These are phyloP conservation scores for Fusarium pseudocircinatum DNA, from an alignment of 2,329 filamentous ascomycete species.

Conservation along the genomic window DNA sequence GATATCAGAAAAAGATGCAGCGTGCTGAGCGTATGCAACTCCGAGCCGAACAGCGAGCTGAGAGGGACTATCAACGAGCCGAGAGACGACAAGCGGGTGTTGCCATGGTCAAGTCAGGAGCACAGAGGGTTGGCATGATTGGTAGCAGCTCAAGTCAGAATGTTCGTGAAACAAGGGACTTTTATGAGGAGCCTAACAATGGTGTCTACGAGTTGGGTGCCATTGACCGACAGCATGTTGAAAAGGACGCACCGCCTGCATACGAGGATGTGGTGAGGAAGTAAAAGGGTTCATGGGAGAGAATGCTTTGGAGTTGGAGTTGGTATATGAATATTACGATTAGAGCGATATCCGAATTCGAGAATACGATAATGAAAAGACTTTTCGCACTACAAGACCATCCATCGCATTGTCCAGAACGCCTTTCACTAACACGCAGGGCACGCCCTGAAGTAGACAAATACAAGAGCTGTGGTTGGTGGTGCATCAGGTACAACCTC, in stretches of 20 bases:
- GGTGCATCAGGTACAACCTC: constrained; percentile 19
- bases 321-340: neutral
- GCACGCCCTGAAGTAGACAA: constrained; percentile 22
- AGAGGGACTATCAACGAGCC: constrained; percentile 18
- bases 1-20: constrained; percentile 29
- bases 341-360: neutral
- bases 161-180: neutral
- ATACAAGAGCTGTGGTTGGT: constrained; percentile 35
- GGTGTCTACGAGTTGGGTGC: constrained; percentile 11
- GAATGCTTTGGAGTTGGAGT: neutral
- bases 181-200: neutral
- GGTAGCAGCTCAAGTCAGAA: neutral
- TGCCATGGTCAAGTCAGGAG: constrained; percentile 1
- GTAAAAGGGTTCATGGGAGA: neutral
- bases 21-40: constrained; percentile 35
- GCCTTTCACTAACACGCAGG: constrained; percentile 4
- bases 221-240: neutral
- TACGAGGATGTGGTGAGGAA: constrained; percentile 37
- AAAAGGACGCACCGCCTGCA: constrained; percentile 30
- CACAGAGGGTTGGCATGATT: constrained; percentile 1
- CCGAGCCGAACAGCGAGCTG: constrained; percentile 29
- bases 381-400: neutral
- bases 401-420: neutral
- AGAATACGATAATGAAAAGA: neutral
- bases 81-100: constrained; percentile 29